Conservation (phyloP, 352 stramenopile species). For the Hyaloperonospora brassicae region DNA sequence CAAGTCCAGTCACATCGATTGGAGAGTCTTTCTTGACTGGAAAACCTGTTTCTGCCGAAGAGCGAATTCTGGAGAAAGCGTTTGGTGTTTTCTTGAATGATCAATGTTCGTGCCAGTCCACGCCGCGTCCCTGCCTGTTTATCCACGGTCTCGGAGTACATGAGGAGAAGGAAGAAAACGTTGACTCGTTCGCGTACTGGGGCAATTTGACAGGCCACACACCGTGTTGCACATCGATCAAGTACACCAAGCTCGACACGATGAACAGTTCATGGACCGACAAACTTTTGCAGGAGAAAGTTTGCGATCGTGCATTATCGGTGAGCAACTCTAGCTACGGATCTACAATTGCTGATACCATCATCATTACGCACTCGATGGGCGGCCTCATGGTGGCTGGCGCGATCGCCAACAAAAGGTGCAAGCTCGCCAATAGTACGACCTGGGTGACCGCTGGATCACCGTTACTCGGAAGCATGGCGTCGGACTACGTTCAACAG, state of each 20-base stretch:
- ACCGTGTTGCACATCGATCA: constrained; percentile 31
- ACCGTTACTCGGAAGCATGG: constrained; percentile 39
- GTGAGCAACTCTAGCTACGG: constrained; percentile 15
- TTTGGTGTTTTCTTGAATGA: not conserved
- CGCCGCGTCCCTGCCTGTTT: constrained; percentile 5
- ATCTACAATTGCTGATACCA: constrained; percentile 24
- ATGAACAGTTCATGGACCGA: constrained; percentile 29
- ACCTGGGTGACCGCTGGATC: constrained; percentile 31
- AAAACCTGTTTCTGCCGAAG: not conserved
- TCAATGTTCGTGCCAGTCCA: constrained; percentile 4
- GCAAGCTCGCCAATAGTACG: constrained; percentile 17
- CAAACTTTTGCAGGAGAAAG: constrained; percentile 24
- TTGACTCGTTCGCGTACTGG: constrained; percentile 25
- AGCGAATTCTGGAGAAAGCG: not conserved
- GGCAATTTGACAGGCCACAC: constrained; percentile 27
- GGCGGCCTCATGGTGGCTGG: constrained; percentile 29
- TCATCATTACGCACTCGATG: constrained; percentile 42
- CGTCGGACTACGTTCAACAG: constrained; percentile 32
- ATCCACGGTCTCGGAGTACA: constrained; percentile 6
- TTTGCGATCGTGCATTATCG: constrained; percentile 21
- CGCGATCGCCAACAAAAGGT: constrained; percentile 21
- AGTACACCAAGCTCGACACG: constrained; percentile 31
- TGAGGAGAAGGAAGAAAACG: constrained; percentile 6
- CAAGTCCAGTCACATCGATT: constrained; percentile 3
- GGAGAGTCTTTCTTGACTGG: constrained; percentile 10